Base-by-base conservation (phyloP, 176 grass and related monocot species). In the Oryza nivara region DNA sequence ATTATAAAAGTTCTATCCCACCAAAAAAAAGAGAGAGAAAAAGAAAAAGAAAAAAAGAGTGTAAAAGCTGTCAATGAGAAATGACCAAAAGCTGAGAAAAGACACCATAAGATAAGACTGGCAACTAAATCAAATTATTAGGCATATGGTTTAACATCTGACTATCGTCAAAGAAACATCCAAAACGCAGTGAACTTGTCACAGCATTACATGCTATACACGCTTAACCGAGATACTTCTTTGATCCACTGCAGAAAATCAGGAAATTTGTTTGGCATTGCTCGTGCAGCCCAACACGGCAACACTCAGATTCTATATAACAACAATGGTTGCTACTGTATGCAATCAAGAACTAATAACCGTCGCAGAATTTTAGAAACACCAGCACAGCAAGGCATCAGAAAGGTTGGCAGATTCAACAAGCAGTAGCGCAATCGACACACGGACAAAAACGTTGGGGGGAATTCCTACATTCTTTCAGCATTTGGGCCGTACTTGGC, bases 401-500 rank as follows among this genome's bases (percentile, higher is more conserved):
- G 10, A 51, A 35, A 67, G 25, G 47, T 51, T 26, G 28, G 36
- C 44, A 35, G 16, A 23, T 5, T 52, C 66, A 70, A 69, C 65
- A 70, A 38, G 11, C 23, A 84, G 22, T 69, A 38, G 4, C 23
- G 45, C 45, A 16, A 13, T 9, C 23, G 46, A 69, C 16, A 60
- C 23, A 84, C 36, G 54, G 17, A 56, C 22, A 26, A 30, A 32
- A 63, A 80, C 25, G 22, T 35, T 34, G 28, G 38, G 65, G 65
- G 75, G 16, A 41, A 47, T 82, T 83, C 85, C 93, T 90, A 97
- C 94, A 97, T 97, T 72, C 73, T 92, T 86, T 97, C 91, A 86
- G 94, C 74, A 82, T 94, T 97, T 20, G 94, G 94, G 9, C 91
- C 94, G 7, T 97, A 97, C 75, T 97, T 97, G 9, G 91, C 94